phyloP scores from a whole-genome alignment of 2,329 filamentous ascomycete species.

The Proliferodiscus dingleyae region DNA sequence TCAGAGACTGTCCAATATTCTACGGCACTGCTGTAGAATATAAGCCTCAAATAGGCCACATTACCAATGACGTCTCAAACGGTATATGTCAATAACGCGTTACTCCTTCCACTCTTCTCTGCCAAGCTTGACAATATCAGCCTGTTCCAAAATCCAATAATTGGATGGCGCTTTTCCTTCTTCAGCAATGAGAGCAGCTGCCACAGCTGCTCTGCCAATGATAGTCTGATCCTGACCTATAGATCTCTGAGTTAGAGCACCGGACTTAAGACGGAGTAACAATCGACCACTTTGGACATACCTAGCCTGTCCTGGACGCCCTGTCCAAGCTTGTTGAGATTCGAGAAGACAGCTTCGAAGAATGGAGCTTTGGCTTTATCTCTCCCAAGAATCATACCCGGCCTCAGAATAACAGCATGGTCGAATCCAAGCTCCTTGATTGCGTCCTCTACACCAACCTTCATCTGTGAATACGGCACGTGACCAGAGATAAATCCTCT shows the following conservation, averaged over 20 bases:
- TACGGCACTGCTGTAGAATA: background rate
- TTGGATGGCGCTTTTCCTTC: constrained; percentile 35
- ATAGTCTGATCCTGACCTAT: constrained; percentile 57
- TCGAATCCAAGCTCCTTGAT: constrained; percentile 63
- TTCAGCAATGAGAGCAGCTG: constrained; percentile 37
- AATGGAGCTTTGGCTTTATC: constrained; percentile 48
- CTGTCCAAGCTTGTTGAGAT: background rate
- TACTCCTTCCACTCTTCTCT: background rate
- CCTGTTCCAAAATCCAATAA: constrained; percentile 40
- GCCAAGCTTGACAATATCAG: constrained; percentile 38
- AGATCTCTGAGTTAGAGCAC: constrained; percentile 10
- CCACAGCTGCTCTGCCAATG: constrained; percentile 48
- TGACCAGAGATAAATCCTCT: constrained; percentile 45
- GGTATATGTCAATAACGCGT: background rate
- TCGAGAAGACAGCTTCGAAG: background rate
- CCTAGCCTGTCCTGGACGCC: constrained; percentile 44
- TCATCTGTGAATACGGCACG: constrained; percentile 59
- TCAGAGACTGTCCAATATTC: no score
- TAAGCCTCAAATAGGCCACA: background rate
- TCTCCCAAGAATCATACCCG: constrained; percentile 67
- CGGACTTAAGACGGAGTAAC: background rate
- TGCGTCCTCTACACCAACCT: constrained; percentile 68
- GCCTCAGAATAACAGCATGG: constrained; percentile 61
- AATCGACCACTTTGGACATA: constrained; percentile 28
- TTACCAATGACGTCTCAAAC: background rate